phyloP scores from a whole-genome alignment of 73 alveolate species.

The Symbiodinium natans region DNA sequence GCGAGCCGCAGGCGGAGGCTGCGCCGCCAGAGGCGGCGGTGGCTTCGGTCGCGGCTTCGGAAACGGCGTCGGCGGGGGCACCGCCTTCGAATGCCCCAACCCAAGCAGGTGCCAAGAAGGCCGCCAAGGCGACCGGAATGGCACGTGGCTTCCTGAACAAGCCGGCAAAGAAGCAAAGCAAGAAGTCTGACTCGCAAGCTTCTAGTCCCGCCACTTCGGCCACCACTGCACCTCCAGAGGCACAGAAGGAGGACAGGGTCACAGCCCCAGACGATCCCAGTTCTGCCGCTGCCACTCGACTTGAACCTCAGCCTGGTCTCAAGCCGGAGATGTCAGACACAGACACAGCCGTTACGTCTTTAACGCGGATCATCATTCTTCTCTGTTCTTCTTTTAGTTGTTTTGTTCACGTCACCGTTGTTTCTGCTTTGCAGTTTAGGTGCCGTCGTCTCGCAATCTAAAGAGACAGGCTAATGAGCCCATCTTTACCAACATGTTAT shows the following conservation, averaged over 20 bases:
- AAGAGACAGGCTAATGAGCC: too few relatives aligned
- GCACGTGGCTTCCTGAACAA: slow-evolving; percentile 79
- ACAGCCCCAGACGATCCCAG: neutral
- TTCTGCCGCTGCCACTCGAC: neutral
- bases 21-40: neutral
- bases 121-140: slow-evolving; percentile 9
- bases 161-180: slow-evolving; percentile 32
- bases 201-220: neutral
- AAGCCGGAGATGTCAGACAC: too few relatives aligned
- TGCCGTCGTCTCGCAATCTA: too few relatives aligned
- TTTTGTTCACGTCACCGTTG: too few relatives aligned
- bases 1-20: neutral
- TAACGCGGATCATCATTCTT: too few relatives aligned
- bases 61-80: neutral
- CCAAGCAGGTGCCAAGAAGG: neutral
- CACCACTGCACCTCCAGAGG: neutral
- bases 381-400: too few relatives aligned
- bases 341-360: too few relatives aligned
- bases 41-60: neutral
- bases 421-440: too few relatives aligned
- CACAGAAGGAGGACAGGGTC: neutral
- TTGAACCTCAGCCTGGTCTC: neutral
- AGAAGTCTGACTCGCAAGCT: neutral
- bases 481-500: too few relatives aligned
- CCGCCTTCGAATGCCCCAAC: neutral